Conservation (phyloP, 2,329 filamentous ascomycete species). For the Fulvia fulva region DNA sequence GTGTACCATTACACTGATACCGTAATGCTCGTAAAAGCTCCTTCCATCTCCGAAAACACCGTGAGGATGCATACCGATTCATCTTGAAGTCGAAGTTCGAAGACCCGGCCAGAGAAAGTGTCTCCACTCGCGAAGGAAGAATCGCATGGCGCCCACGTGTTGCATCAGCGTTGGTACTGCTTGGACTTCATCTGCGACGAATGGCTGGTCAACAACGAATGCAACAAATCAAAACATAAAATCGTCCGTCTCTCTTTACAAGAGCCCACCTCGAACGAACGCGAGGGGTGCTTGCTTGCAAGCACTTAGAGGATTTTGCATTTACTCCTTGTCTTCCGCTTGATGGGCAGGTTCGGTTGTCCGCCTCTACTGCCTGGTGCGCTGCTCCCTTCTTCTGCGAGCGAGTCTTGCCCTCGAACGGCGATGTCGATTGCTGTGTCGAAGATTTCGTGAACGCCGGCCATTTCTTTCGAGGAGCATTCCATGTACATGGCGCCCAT, state of each 20-base stretch:
- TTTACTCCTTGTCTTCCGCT: conserved; percentile 79
- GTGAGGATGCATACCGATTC: background rate
- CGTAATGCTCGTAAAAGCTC: background rate
- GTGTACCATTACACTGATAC: background rate
- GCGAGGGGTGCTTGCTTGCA: background rate
- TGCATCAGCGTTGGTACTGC: conserved; percentile 9
- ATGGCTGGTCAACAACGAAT: conserved; percentile 1
- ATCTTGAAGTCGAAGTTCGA: background rate
- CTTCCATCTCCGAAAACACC: background rate
- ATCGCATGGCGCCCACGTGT: conserved; percentile 13
- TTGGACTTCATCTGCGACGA: conserved; percentile 4
- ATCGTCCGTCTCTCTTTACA: background rate
- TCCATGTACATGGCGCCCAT: conserved; percentile 97
- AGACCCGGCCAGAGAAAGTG: conserved; percentile 7
- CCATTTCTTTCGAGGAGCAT: conserved; percentile 97
- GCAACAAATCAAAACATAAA: background rate
- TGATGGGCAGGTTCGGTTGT: conserved; percentile 34
- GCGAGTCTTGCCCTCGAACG: conserved; percentile 63
- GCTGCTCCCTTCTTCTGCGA: conserved; percentile 39
- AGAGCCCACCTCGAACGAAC: background rate
- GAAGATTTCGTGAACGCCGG: conserved; percentile 94
- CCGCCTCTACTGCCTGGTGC: conserved; percentile 37
- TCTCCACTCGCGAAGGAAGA: conserved; percentile 11
- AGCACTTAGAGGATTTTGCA: conserved; percentile 68
- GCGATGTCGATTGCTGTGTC: conserved; percentile 85